phyloP scores from a whole-genome alignment of 306 rosid genomes.

The Oxytropis ochrocephala region DNA sequence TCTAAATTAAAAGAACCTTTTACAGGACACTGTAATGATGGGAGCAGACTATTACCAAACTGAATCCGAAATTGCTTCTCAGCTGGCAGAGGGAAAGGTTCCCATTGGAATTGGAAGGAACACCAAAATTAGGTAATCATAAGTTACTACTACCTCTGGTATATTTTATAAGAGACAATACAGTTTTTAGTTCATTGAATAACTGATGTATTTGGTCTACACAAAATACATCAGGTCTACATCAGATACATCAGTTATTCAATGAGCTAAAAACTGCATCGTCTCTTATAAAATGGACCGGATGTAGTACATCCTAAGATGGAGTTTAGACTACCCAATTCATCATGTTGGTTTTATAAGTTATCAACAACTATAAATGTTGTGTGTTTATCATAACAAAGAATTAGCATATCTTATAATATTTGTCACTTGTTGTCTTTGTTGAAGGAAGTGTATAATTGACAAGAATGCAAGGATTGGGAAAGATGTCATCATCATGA shows the following conservation, averaged over 20 bases:
- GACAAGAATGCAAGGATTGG: constrained; percentile 92
- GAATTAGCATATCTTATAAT: background rate
- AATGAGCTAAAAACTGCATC: no score
- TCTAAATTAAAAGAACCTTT: constrained; percentile 1
- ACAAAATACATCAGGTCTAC: no score
- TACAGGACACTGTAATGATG: constrained; percentile 84
- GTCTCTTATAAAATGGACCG: no score
- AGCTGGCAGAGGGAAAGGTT: constrained; percentile 67
- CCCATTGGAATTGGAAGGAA: constrained; percentile 82
- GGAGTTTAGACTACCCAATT: background rate
- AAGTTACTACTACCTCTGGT: no score
- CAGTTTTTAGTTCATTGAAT: no score
- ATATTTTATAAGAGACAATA: no score
- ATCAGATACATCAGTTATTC: no score
- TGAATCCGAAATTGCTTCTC: constrained; percentile 79
- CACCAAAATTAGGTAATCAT: constrained; percentile 70
- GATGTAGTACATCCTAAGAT: background rate
- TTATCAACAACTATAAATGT: no score
- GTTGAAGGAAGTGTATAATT: constrained; percentile 73
- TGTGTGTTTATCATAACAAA: background rate
- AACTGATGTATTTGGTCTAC: no score
- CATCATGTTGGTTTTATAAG: no score
- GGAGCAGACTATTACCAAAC: constrained; percentile 96
- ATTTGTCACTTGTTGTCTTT: constrained; percentile 6
- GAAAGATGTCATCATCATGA: constrained; percentile 61